Base-by-base conservation (phyloP, 1,284 basidiomycete species). In the Boletellus sp. region DNA sequence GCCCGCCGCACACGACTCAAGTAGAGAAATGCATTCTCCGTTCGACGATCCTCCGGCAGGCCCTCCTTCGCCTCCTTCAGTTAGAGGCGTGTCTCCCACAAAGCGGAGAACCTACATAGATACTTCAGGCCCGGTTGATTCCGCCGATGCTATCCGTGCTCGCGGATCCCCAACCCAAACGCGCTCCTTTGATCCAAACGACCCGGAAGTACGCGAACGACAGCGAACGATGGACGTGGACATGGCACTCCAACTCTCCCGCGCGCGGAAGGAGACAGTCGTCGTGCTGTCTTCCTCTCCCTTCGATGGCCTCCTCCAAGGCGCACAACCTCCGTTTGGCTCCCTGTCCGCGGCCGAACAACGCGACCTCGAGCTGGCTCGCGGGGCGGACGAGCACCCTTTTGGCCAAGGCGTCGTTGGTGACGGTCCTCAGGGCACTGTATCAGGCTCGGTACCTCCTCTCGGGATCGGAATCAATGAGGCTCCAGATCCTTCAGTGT, bases 171-270 rank as follows among this genome's bases (percentile, higher is more conserved):
- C 87, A 1, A 82, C 80, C 0, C 65, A 84, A 19, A 63, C 69
- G 1, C 77, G 84, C 32, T 74, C 81, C 8, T 76, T 77, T 52
- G 83, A 87, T 60, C 76, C 74, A 13, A 73, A 82, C 66, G 84
- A 87, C 59, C 81, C 84, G 0, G 78, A 85, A 45, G 79, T 76
- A 19, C 73, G 79, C 41, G 88, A 91, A 61, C 78, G 88, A 14
- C 88, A 91, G 68, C 76, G 86, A n/a, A 79, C 84, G 1, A 84
- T 91, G 80, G 88, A 91, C 54, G 88, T 83, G 0, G 87, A 91
- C 58, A 87, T 90, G 78, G 88, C 89, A 37, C 77, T 88, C 61
- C 87, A 91, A 44, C 78, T 91, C 36, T 87, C 86, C 23, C 74
- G 80, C 27, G 87, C 86, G 0, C 76, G 87, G 21, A 75, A 84